Percentiles rank a stretch among this genome's conserved stretches.
These are phyloP conservation scores for Clohesyomyces aquaticus DNA, from an alignment of 495 filamentous ascomycete species.

Conservation along the genomic window DNA sequence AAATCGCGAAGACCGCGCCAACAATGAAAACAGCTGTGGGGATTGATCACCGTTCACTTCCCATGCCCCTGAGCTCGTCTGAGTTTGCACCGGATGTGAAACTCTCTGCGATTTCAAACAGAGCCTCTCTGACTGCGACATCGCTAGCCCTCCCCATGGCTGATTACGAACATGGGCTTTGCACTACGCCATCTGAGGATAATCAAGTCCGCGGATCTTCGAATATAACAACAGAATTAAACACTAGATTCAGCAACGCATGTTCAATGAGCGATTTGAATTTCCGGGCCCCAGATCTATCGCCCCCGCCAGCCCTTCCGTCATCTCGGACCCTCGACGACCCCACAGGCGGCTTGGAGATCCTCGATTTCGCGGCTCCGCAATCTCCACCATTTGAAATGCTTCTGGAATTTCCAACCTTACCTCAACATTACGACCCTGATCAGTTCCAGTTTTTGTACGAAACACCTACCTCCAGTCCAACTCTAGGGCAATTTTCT, in stretches of 20 bases:
- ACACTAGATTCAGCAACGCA: constrained; percentile 14
- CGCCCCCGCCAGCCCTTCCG: constrained; percentile 37
- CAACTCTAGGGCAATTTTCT: constrained; percentile 10
- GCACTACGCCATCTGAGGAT: constrained; percentile 1
- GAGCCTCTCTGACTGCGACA: constrained; percentile 41
- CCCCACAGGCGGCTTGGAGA: constrained; percentile 4
- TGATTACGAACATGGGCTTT: constrained; percentile 16
- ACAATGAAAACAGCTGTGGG: constrained; percentile 9
- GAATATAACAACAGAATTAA: neutral
- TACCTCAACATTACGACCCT: constrained; percentile 18
- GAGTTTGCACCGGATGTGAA: constrained; percentile 39
- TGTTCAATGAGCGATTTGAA: constrained; percentile 39
- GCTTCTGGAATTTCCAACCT: neutral
- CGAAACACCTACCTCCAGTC: constrained; percentile 12
- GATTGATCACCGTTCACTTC: constrained; percentile 31
- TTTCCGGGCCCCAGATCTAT: constrained; percentile 36
- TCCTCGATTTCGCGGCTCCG: neutral
- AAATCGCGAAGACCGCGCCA: constrained; percentile 32
- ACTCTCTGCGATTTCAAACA: constrained; percentile 34
- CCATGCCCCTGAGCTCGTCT: constrained; percentile 36
- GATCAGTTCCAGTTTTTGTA: constrained; percentile 13
- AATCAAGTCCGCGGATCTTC: neutral
- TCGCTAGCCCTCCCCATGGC: constrained; percentile 42
- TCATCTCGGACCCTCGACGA: constrained; percentile 39
- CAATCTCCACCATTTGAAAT: constrained; percentile 25